Evolutionary conservation across 1,284 basidiomycete genomes (phyloP), one percentile per base, ranked within the genome.

Genomic region (Tilletia caries): DNA sequence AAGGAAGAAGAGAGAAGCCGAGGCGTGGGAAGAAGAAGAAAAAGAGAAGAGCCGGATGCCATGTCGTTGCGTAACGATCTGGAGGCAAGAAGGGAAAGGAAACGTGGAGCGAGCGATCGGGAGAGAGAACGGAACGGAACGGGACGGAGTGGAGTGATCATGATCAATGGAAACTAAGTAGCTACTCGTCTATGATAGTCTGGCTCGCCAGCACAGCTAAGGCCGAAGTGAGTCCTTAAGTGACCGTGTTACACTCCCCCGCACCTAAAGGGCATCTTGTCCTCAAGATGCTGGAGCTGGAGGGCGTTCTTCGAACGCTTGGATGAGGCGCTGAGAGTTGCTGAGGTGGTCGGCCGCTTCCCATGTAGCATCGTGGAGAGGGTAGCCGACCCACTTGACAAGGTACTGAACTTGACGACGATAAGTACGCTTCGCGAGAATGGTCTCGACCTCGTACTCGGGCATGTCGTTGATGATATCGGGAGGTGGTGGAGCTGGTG

Each of bases 401-500:
- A 52, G 50, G 50, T 52, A 52, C 50, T 52, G 50, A 8, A 52
- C 13, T 34, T 34, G 58, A 8, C 32, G 25, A 6, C 58, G 58
- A n/a, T 62, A 34, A 13, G 15, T 15, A n/a, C 50, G 50, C 13
- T 25, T 15, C 6, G 13, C 71, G 2, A 85, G 70, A 25, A 85
- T 79, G 43, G 71, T 64, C 12, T 64, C 80, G 33, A 67, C 75
- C 66, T 83, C 70, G 44, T 67, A 75, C 67, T 79, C 66, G 50
- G 23, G 13, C 18, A 71, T 66, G 29, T 79, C 74, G 15, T 78
- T 75, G 3, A 75, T 65, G 44, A 84, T 43, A 43, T 78, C 70
- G 23, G 84, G 70, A 0, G 79, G 77, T 12, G 73, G 75, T 0
- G 82, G 82, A 73, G 70, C 80, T 67, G 65, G 78, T 73, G 69